These are phyloP conservation scores for Sesbania bispinosa DNA, from an alignment of 306 rosid genomes.

Conservation along the genomic window DNA sequence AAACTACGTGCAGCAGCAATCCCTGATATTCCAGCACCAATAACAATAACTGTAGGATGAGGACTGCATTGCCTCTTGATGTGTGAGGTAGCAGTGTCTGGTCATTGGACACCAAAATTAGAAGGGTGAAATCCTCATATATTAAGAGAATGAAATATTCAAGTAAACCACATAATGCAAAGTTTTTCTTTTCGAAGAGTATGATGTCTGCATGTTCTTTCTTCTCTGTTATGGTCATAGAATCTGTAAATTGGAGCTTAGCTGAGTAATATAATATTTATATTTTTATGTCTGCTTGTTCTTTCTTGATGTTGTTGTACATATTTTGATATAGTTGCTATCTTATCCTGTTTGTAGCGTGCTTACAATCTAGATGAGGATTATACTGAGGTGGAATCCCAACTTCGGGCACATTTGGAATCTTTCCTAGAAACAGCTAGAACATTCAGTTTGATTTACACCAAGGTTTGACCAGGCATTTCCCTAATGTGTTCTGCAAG, in stretches of 20 bases:
- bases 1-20: conserved; percentile 59
- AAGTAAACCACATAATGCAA: too few relatives aligned
- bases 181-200: too few relatives aligned
- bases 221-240: too few relatives aligned
- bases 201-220: too few relatives aligned
- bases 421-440: conserved; percentile 96
- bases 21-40: conserved; percentile 74
- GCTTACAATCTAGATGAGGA: conserved; percentile 95
- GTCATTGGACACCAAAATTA: too few relatives aligned
- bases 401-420: conserved; percentile 76
- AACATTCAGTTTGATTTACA: conserved; percentile 78
- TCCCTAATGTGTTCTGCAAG: not conserved
- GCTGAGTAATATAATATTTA: too few relatives aligned
- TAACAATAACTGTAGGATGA: conserved; percentile 63
- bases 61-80: too few relatives aligned
- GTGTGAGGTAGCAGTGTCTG: too few relatives aligned
- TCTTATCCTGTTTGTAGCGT: conserved; percentile 47
- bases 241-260: too few relatives aligned
- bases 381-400: conserved; percentile 78
- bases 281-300: too few relatives aligned
- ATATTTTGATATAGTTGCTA: conserved; percentile 10
- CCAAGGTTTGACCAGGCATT: conserved; percentile 56
- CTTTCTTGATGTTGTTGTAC: conserved; percentile 10
- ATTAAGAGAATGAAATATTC: too few relatives aligned
- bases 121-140: too few relatives aligned